A percentile compares a stretch with the other conserved stretches of the same genome.
These are phyloP conservation scores for Ganoderma lingzhi DNA, from an alignment of 1,284 basidiomycete genomes.

Conservation along the genomic window DNA sequence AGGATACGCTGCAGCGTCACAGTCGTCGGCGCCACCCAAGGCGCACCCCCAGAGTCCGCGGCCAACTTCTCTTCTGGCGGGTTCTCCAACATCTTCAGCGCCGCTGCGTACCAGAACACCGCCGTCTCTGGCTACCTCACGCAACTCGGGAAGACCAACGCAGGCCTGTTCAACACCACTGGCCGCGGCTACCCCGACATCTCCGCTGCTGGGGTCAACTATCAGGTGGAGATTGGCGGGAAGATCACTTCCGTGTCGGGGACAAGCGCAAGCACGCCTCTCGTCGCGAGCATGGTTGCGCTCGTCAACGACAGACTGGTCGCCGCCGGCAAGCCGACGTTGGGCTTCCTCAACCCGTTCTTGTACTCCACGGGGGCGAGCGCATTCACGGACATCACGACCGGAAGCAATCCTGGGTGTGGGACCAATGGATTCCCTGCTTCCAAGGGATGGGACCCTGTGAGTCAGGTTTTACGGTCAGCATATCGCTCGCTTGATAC, in stretches of 20 bases:
- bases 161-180: conserved; percentile 41
- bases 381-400: conserved; percentile 67
- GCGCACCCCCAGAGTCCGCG: conserved; percentile 46
- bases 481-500: not conserved
- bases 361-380: conserved; percentile 55
- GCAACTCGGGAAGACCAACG: conserved; percentile 46
- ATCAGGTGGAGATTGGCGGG: conserved; percentile 67
- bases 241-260: conserved; percentile 54
- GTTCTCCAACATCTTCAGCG: conserved; percentile 58
- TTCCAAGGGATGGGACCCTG: conserved; percentile 65
- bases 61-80: conserved; percentile 60
- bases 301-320: conserved; percentile 68
- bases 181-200: conserved; percentile 42
- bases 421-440: conserved; percentile 56
- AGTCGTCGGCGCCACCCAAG: conserved; percentile 63
- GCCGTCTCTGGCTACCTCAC: conserved; percentile 44
- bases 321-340: conserved; percentile 52
- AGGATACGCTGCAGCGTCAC: conserved; percentile 48
- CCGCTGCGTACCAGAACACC: conserved; percentile 47
- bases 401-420: conserved; percentile 51
- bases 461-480: conserved; percentile 39
- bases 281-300: conserved; percentile 63
- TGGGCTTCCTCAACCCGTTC: conserved; percentile 72
- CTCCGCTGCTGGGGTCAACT: conserved; percentile 39
- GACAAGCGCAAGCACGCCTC: conserved; percentile 68